Base-by-base conservation (phyloP, 306 rosid genomes). In the Sesbania bispinosa region DNA sequence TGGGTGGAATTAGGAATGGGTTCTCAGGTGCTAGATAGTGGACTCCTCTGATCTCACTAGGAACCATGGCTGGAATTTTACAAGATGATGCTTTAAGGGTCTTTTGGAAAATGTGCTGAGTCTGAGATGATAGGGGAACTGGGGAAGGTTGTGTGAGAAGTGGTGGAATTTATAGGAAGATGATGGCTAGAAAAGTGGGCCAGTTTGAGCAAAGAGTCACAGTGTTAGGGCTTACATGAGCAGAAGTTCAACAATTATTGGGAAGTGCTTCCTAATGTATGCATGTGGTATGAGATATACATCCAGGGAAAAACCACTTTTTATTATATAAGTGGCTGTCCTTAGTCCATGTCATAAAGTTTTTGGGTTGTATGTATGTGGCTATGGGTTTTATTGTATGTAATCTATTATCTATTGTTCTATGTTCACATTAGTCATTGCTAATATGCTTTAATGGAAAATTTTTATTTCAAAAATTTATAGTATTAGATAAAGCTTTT, bases 141-240 rank as follows among this genome's bases (percentile, higher is more conserved):
- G 74, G 61, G 62, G 86, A 69, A 67, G 69, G 30, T 33, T 27
- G 77, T 68, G 71, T 69, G 74, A 67, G 81, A 39, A 62, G 41
- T 69, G 79, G 65, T 66, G 75, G 86, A 39, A 81, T 87, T 82
- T 90, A 90, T 89, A 85, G 86, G 80, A 67, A 30, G 64, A 45
- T 60, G 64, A 73, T 64, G 75, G 75, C 39, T 23, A 32, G 45
- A 73, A 78, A 51, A 70, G 87, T 86, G 89, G 89, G 81, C 76
- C 82, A 57, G 27, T 32, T 60, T 69, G 48, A 57, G 85, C 74
- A 71, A 66, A 21, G 73, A 73, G 68, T 27, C 74, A 81, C 71
- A 69, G 76, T 82, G 75, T 61, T 74, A 80, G 75, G 47, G 86
- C 85, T 85, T 84, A 82, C 88, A 76, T 73, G 60, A 51, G 90